These are phyloP conservation scores for Magnolia kwangsiensis DNA, from an alignment of 164 flowering plant species.

Conservation along the genomic window DNA sequence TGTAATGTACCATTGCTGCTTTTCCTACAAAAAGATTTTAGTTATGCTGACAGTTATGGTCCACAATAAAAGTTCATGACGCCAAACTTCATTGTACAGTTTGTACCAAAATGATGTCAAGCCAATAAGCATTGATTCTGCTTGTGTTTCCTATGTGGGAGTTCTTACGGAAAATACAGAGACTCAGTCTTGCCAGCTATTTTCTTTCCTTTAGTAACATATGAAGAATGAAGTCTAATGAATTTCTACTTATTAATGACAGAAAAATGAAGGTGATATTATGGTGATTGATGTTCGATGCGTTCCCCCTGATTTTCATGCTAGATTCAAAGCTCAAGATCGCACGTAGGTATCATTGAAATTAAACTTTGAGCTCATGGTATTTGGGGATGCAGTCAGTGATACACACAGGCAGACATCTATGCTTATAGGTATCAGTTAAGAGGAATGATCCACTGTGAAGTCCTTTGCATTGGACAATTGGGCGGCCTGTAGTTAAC, in stretches of 20 bases:
- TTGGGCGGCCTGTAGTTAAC: not conserved
- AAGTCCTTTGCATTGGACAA: not conserved
- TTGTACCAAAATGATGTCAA: no score
- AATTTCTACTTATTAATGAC: constrained; percentile 23
- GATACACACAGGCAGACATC: not conserved
- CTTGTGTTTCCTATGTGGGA: no score
- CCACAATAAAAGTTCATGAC: no score
- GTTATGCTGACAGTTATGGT: no score
- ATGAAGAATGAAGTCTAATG: not conserved
- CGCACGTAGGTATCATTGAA: constrained; percentile 73
- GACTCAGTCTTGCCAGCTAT: no score
- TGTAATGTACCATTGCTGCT: no score
- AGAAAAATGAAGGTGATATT: constrained; percentile 80
- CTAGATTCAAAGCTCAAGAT: constrained; percentile 84
- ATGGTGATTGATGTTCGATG: constrained; percentile 73
- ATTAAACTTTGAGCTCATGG: not conserved
- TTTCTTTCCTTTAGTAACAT: no score
- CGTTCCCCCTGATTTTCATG: constrained; percentile 81
- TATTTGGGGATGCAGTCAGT: not conserved
- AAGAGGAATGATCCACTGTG: not conserved
- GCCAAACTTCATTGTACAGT: no score
- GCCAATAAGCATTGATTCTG: no score
- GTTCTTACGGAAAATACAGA: no score
- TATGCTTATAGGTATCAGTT: no score
- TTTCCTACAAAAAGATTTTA: no score